Evolutionary conservation across 805 yeast species (phyloP).

Genomic region (Candida rishiriensis): DNA sequence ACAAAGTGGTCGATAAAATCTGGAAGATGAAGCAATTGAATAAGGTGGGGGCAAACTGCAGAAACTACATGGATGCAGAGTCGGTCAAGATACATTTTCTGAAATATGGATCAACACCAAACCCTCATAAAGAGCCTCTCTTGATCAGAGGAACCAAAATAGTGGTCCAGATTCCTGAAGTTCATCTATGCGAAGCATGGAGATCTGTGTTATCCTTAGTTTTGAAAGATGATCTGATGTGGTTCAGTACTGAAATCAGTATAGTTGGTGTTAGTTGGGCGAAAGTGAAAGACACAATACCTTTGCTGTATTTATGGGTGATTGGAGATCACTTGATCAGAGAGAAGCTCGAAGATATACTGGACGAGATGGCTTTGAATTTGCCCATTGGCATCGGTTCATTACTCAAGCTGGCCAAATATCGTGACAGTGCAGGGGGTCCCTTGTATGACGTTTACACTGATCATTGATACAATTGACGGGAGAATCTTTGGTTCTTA

Average conservation of each 20-base stretch:
- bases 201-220: constrained; percentile 9
- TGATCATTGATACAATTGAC: too few relatives aligned
- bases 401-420: constrained; percentile 15
- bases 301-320: constrained; percentile 14
- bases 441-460: constrained; percentile 34
- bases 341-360: neutral
- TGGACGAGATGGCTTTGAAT: constrained; percentile 14
- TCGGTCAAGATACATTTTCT: constrained; percentile 13
- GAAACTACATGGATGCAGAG: neutral
- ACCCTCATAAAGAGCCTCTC: constrained; percentile 15
- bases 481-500: too few relatives aligned
- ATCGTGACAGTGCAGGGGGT: constrained; percentile 7
- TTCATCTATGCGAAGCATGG: constrained; percentile 11
- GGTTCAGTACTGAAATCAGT: constrained; percentile 15
- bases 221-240: constrained; percentile 14
- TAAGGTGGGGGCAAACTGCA: neutral
- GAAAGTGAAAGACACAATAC: constrained; percentile 7
- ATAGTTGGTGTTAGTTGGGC: constrained; percentile 18
- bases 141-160: constrained; percentile 14
- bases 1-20: constrained; percentile 15
- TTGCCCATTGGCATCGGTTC: constrained; percentile 15
- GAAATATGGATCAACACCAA: constrained; percentile 19
- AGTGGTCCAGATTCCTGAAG: constrained; percentile 13
- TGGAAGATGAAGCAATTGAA: constrained; percentile 18
- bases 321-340: constrained; percentile 4